These are phyloP conservation scores for Eutrema heterophyllum DNA, from an alignment of 345 rosid species.

Conservation along the genomic window DNA sequence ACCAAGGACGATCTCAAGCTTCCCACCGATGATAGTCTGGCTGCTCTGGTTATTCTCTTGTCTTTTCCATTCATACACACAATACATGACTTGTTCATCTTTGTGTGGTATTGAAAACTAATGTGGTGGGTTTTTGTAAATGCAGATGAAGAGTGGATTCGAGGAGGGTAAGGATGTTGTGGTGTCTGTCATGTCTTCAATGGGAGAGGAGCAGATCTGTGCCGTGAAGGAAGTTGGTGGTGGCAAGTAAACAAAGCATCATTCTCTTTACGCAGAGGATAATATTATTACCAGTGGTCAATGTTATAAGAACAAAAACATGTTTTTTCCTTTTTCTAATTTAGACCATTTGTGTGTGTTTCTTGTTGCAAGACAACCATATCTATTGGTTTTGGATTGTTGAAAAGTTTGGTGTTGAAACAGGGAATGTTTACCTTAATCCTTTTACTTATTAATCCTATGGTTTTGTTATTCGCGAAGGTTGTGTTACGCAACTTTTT, in stretches of 20 bases:
- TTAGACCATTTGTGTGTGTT: constrained; percentile 21
- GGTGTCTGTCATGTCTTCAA: constrained; percentile 74
- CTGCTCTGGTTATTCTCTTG: constrained; percentile 42
- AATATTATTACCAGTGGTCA: constrained; percentile 12
- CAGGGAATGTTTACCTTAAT: not conserved
- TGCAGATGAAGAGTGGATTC: constrained; percentile 69
- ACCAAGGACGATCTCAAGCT: constrained; percentile 82
- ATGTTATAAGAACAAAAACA: constrained; percentile 12
- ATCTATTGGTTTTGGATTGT: constrained; percentile 29
- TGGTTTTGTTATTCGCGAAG: not conserved
- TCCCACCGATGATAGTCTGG: constrained; percentile 67
- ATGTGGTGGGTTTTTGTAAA: not conserved
- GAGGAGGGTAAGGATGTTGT: constrained; percentile 73
- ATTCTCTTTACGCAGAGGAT: constrained; percentile 17
- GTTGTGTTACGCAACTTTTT: not conserved
- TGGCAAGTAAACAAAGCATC: constrained; percentile 34
- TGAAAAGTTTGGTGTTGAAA: constrained; percentile 26
- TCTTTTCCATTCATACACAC: not conserved
- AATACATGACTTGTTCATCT: not conserved
- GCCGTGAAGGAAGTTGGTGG: constrained; percentile 76
- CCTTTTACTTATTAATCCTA: not conserved
- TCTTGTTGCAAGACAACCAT: constrained; percentile 20
- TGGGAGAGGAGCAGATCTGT: constrained; percentile 95
- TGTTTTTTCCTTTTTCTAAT: constrained; percentile 22
- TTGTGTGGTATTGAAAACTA: not conserved